These are phyloP conservation scores for Apophysomyces variabilis DNA, from an alignment of 371 early-diverging fungal genomes.

Conservation along the genomic window DNA sequence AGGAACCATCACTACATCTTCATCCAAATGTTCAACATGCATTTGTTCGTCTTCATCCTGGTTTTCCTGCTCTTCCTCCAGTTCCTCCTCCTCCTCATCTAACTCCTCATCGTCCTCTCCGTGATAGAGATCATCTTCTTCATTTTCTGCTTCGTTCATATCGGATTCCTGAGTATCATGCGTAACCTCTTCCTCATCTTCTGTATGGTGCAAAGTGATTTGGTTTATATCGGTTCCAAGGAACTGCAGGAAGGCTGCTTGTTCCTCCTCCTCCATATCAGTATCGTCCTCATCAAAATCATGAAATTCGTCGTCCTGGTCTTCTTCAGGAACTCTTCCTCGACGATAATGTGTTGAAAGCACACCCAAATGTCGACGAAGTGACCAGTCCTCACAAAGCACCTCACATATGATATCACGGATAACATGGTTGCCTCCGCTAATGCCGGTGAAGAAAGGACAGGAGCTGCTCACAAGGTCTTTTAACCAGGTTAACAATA, in stretches of 20 bases:
- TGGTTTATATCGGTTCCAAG: not conserved
- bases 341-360: slow-evolving; percentile 44
- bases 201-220: slow-evolving; percentile 15
- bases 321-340: slow-evolving; percentile 31
- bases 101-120: slow-evolving; percentile 18
- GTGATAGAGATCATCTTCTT: slow-evolving; percentile 21
- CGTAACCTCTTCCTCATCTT: slow-evolving; percentile 18
- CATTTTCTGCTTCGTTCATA: slow-evolving; percentile 4
- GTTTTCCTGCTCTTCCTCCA: slow-evolving; percentile 14
- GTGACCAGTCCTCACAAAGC: slow-evolving; percentile 64
- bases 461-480: slow-evolving; percentile 68
- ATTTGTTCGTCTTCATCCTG: slow-evolving; percentile 15
- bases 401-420: slow-evolving; percentile 74
- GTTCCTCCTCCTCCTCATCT: slow-evolving; percentile 17
- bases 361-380: slow-evolving; percentile 40
- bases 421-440: slow-evolving; percentile 51
- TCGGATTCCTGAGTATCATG: slow-evolving; percentile 25
- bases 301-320: slow-evolving; percentile 21
- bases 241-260: slow-evolving; percentile 16
- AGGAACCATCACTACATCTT: slow-evolving; percentile 15
- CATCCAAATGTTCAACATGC: slow-evolving; percentile 7
- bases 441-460: slow-evolving; percentile 55
- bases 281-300: slow-evolving; percentile 17
- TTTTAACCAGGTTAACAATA: slow-evolving; percentile 79
- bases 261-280: slow-evolving; percentile 18